These are phyloP conservation scores for Hypoxylon sp. DNA, from an alignment of 2,329 filamentous ascomycete genomes.

Conservation along the genomic window DNA sequence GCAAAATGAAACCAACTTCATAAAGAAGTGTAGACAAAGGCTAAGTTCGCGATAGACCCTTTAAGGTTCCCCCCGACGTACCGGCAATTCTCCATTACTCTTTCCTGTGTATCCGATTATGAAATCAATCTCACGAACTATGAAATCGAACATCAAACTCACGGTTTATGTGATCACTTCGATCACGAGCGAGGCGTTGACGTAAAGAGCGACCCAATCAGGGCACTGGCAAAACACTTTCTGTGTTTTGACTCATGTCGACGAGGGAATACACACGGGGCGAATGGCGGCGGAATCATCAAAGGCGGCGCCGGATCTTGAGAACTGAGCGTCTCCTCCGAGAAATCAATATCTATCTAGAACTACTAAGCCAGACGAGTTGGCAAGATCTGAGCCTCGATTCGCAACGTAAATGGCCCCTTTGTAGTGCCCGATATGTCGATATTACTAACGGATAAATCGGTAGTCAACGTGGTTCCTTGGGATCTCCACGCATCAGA, in stretches of 20 bases:
- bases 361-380: conserved; percentile 7
- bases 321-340: conserved; percentile 25
- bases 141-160: conserved; percentile 41
- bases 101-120: not conserved
- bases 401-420: conserved; percentile 15
- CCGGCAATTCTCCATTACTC: not conserved
- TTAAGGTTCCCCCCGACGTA: not conserved
- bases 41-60: not conserved
- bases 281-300: conserved; percentile 25
- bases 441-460: conserved; percentile 9
- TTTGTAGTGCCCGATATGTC: not conserved
- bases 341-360: conserved; percentile 21
- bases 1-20: not conserved
- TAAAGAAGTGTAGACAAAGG: conserved; percentile 14
- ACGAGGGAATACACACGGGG: conserved; percentile 30
- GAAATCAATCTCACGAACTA: conserved; percentile 9
- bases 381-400: not conserved
- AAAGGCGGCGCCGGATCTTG: conserved; percentile 7
- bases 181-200: conserved; percentile 34
- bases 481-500: not conserved
- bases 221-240: not conserved
- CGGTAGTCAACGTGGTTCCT: not conserved
- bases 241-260: conserved; percentile 22
- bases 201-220: conserved; percentile 2
- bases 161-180: conserved; percentile 38